A percentile compares a stretch with the other conserved stretches of the same genome.
Evolutionary conservation across 305 asterid genomes (phyloP).

Genomic region (Fraxinus angustifolia): DNA sequence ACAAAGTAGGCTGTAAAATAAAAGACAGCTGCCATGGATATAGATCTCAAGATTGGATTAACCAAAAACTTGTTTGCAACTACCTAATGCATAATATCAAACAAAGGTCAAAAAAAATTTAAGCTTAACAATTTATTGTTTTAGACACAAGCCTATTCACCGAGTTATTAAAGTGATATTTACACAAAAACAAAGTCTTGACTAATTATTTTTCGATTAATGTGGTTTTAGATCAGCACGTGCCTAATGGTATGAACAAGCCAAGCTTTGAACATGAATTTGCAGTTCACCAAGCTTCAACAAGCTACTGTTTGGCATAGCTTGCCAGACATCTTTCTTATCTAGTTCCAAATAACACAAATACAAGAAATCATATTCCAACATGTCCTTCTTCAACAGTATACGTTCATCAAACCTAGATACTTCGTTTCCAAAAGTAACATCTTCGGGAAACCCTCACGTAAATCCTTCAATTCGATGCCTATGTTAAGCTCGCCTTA

Average conservation of each 20-base stretch:
- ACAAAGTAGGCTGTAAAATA: neutral
- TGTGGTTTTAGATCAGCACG: neutral
- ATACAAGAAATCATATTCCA: neutral
- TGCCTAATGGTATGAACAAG: neutral
- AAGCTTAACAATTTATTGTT: neutral
- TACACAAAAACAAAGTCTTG: neutral
- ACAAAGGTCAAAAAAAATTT: neutral
- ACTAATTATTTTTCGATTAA: neutral
- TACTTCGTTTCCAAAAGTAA: neutral
- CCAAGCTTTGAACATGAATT: neutral
- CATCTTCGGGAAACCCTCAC: neutral
- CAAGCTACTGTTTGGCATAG: neutral
- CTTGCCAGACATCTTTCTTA: neutral
- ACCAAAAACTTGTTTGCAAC: neutral
- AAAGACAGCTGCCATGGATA: neutral
- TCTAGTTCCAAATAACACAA: neutral
- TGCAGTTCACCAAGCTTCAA: slow-evolving; percentile 12
- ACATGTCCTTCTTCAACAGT: neutral
- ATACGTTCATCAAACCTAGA: neutral
- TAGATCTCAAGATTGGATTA: neutral
- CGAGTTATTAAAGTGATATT: neutral
- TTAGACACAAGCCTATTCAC: neutral
- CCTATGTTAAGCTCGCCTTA: neutral
- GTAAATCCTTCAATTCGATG: neutral
- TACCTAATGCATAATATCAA: neutral